These are phyloP conservation scores for Paramyrothecium sp. DNA, from an alignment of 2,329 filamentous ascomycete species.

Conservation along the genomic window DNA sequence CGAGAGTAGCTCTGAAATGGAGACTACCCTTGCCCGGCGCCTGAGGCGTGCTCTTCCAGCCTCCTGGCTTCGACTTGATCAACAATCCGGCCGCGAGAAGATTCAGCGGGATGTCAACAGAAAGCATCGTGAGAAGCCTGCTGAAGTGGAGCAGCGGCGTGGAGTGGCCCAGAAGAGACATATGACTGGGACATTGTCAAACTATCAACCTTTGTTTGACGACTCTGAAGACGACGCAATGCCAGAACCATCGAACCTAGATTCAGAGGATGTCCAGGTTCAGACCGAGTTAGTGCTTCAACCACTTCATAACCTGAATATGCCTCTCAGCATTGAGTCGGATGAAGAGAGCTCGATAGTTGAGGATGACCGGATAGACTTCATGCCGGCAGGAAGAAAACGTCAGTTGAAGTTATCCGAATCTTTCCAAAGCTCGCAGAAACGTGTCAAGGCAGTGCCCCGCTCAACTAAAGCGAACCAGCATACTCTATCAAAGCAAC, in stretches of 20 bases:
- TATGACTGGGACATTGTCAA: conserved; percentile 21
- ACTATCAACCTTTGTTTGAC: conserved; percentile 39
- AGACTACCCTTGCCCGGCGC: conserved; percentile 38
- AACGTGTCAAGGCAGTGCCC: conserved; percentile 17
- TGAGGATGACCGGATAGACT: conserved; percentile 52
- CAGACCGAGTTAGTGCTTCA: conserved; percentile 22
- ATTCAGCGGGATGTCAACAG: conserved; percentile 23
- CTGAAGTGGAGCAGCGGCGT: conserved; percentile 38
- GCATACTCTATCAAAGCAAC: conserved; percentile 21
- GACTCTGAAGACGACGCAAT: conserved; percentile 43
- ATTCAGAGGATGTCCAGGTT: conserved; percentile 20
- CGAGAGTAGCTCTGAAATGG: conserved; percentile 40
- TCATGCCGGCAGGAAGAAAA: conserved; percentile 45
- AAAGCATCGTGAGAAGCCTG: conserved; percentile 28
- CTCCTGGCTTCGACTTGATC: conserved; percentile 64
- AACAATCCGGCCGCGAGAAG: conserved; percentile 35
- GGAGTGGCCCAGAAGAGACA: conserved; percentile 50
- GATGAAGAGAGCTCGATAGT: conserved; percentile 36
- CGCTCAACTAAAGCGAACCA: conserved; percentile 15
- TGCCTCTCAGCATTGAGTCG: conserved; percentile 9
- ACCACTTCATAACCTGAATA: conserved; percentile 4
- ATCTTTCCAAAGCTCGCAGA: conserved; percentile 20
- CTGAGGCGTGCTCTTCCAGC: conserved; percentile 64
- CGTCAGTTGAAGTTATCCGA: conserved; percentile 30
- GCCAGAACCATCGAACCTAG: conserved; percentile 10